phyloP scores from a whole-genome alignment of 2,329 filamentous ascomycete species.

The Aspergillus sp. region DNA sequence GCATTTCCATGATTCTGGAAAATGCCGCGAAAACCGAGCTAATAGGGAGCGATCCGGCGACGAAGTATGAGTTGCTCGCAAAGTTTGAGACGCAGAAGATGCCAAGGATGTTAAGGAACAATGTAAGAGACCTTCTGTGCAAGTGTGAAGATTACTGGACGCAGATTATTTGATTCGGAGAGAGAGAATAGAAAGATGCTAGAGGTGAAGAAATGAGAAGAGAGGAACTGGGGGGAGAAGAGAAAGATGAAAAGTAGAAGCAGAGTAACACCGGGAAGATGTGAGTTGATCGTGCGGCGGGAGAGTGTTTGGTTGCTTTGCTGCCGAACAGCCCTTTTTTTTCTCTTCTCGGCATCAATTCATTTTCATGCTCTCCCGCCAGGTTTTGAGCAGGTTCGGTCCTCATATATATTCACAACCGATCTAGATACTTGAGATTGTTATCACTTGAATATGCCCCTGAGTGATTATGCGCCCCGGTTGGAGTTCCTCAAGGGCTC shows the following conservation, averaged over 20 bases:
- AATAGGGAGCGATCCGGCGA: neutral
- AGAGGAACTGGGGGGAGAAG: neutral
- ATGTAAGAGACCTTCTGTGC: too few species aligned
- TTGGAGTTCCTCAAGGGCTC: slow-evolving; percentile 42
- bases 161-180: neutral
- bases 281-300: neutral
- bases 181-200: neutral
- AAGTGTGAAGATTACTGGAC: too few species aligned
- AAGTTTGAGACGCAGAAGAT: neutral
- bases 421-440: neutral
- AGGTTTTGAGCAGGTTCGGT: too few species aligned
- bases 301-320: slow-evolving; percentile 6
- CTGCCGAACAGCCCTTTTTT: neutral
- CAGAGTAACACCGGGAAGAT: neutral
- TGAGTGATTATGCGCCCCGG: slow-evolving; percentile 27
- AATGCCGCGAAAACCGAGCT: neutral
- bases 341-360: neutral
- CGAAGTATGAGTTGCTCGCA: neutral
- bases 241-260: slow-evolving; percentile 4
- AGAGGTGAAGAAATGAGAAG: neutral
- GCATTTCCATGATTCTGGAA: slow-evolving; percentile 13
- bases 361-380: neutral
- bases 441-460: slow-evolving; percentile 17
- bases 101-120: neutral
- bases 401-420: neutral